A percentile compares a stretch with the other conserved stretches of the same genome.
Conservation (phyloP, 2,329 filamentous ascomycete genomes). For the Dothideomycetes sp. region DNA sequence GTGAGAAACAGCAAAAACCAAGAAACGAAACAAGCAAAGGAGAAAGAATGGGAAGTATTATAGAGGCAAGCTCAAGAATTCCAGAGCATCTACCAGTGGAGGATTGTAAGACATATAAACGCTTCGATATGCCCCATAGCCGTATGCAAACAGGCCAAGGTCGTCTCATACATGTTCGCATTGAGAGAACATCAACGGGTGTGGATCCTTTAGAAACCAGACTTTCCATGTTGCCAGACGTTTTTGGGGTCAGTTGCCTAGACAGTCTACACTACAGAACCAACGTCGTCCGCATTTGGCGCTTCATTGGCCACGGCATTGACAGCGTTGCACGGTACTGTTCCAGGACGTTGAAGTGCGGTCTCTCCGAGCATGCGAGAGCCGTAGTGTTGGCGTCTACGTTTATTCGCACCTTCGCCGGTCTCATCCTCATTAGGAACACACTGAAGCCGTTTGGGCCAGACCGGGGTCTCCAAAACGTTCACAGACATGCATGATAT, state of each 20-base stretch:
- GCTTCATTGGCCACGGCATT: neutral
- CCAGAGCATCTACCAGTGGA: neutral
- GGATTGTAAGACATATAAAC: conserved; percentile 8
- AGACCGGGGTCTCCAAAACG: too few species aligned
- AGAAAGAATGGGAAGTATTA: neutral
- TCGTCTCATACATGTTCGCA: too few species aligned
- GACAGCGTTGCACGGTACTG: conserved; percentile 1
- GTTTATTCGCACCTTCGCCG: neutral
- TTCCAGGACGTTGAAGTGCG: neutral
- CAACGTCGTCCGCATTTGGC: neutral
- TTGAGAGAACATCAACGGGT: too few species aligned
- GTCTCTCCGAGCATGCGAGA: conserved; percentile 4
- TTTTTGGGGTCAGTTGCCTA: too few species aligned
- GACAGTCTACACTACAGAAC: neutral
- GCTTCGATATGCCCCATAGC: too few species aligned
- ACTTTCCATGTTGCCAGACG: too few species aligned
- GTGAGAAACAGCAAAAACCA: conserved; percentile 2
- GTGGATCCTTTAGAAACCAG: too few species aligned
- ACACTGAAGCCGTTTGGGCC: too few species aligned
- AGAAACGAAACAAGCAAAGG: neutral
- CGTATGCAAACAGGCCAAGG: too few species aligned
- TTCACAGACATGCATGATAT: too few species aligned
- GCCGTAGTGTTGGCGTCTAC: neutral
- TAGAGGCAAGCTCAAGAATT: neutral
- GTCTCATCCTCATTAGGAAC: too few species aligned